Percentiles rank a stretch among this genome's conserved stretches.
These are phyloP conservation scores for Lepidium aucheri DNA, from an alignment of 345 rosid species.

Conservation along the genomic window DNA sequence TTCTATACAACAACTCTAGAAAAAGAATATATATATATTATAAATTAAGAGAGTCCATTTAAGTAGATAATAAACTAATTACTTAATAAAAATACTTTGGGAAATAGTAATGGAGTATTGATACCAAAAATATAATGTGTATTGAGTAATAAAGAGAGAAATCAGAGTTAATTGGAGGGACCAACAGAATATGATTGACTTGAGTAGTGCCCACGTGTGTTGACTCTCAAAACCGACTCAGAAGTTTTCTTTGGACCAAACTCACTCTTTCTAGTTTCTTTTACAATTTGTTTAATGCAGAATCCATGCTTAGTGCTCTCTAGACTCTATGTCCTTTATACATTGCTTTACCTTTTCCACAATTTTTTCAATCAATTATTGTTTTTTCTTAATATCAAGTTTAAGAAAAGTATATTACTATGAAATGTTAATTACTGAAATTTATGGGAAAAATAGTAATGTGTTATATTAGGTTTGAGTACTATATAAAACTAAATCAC, in stretches of 20 bases:
- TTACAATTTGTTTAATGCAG: not conserved
- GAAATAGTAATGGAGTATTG: constrained; percentile 7
- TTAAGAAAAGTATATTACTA: too few relatives aligned
- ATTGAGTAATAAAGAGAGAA: constrained; percentile 12
- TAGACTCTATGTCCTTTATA: not conserved
- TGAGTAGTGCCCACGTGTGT: constrained; percentile 21
- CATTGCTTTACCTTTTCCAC: not conserved
- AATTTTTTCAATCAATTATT: too few relatives aligned
- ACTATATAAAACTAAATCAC: too few relatives aligned
- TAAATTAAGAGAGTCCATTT: too few relatives aligned
- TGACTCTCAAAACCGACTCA: constrained; percentile 20
- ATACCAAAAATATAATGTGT: constrained; percentile 4
- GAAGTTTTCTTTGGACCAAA: constrained; percentile 14
- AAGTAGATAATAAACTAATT: too few relatives aligned
- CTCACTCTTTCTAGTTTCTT: not conserved
- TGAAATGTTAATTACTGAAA: too few relatives aligned
- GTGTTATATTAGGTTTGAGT: too few relatives aligned
- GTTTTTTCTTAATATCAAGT: too few relatives aligned
- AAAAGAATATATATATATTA: too few relatives aligned
- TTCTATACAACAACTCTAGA: too few relatives aligned
- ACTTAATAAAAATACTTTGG: not conserved
- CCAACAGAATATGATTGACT: constrained; percentile 25
- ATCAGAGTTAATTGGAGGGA: not conserved
- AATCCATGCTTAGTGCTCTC: not conserved
- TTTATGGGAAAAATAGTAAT: too few relatives aligned